Base-by-base conservation (phyloP, 2,329 filamentous ascomycete species). In the Coniochaeta sp. region DNA sequence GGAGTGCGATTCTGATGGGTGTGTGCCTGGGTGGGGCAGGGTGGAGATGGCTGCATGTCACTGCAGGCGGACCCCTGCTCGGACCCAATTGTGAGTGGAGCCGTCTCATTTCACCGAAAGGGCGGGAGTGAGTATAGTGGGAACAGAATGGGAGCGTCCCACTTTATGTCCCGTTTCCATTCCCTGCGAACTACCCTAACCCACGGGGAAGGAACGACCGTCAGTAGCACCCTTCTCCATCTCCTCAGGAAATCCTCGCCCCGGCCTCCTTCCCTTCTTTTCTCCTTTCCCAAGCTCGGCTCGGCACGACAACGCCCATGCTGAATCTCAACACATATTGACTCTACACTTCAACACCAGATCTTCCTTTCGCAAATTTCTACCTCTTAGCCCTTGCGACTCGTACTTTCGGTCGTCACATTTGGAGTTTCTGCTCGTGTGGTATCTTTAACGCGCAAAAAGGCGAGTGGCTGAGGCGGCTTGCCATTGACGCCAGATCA, bases 201-300 rank as follows among this genome's bases (percentile, higher is more conserved):
- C 47, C 47, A 52, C 47, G 47, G 26, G 47, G 22, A 26, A 52
- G 26, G 47, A 52, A 52, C 47, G n/a, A 31, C 47, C 47, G 12
- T 52, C 22, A 52, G 47, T 52, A 52, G 47, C 47, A 52, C 47
- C 47, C 47, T 52, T 52, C 47, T 52, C 47, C 47, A 28, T 52
- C 22, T 52, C 31, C 22, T 52, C 22, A 52, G 47, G 47, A 52
- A 52, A 52, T 52, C 47, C 43, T 52, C 47, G 22, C 26, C 47
- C 47, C 47, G 47, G 47, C 24, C 26, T 52, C 47, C 24, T 52
- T 52, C 47, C 47, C 47, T 52, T 52, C 47, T 12, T 52, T 52
- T 52, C n/a, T 16, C 47, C n/a, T 52, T 52, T 52, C 22, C 26
- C 22, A 28, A 31, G 47, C 47, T 26, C 47, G 47, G 47, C 47